Evolutionary conservation across 2,329 filamentous ascomycete species (phyloP), one percentile per base, ranked within the genome.

Genomic region (Xylaria sp.): DNA sequence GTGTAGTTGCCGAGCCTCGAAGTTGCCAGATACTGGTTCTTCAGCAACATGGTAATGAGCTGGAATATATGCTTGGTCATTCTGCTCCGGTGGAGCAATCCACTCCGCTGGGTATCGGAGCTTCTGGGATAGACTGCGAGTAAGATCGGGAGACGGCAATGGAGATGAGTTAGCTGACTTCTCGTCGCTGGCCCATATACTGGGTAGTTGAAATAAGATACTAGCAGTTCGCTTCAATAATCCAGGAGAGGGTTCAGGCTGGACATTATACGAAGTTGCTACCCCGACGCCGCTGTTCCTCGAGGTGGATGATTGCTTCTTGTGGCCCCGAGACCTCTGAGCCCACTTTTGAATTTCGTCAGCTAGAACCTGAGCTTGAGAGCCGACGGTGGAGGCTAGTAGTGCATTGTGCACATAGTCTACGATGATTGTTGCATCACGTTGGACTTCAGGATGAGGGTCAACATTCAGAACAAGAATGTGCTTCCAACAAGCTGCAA

Each of bases 401-500:
- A 99, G 81, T 0, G 88, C 85, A 52, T 90, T 84, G 72, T 97
- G 89, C 25, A 98, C 84, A 70, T 90, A 91, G 75, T 99, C 95
- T 29, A 96, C 87, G 44, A 98, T 88, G n/a, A 90, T 83, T 5
- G 87, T 88, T 9, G 93, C 94, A 74, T 95, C 91, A 67, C 90
- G 85, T 65, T 96, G 91, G 33, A 98, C 91, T 72, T 98, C 94
- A 1, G 94, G 93, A 72, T 97, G 93, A 40, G 95, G 94, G 73
- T 99, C 95, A 17, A 96, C 92, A 44, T 92, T 94, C 75, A 98
- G 83, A 64, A 96, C 91, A 61, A 97, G 81, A 43, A 96, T 84
- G 71, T 97, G 91, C 74, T 96, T 95, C 95, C 95, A 99, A 64
- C 96, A 90, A 1, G 93, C 91, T 29, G 93, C 90, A 74, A 96